Percentiles rank a stretch among this genome's conserved stretches.
Evolutionary conservation across 148 eudicot genomes (phyloP).

Genomic region (Rheum nobile): DNA sequence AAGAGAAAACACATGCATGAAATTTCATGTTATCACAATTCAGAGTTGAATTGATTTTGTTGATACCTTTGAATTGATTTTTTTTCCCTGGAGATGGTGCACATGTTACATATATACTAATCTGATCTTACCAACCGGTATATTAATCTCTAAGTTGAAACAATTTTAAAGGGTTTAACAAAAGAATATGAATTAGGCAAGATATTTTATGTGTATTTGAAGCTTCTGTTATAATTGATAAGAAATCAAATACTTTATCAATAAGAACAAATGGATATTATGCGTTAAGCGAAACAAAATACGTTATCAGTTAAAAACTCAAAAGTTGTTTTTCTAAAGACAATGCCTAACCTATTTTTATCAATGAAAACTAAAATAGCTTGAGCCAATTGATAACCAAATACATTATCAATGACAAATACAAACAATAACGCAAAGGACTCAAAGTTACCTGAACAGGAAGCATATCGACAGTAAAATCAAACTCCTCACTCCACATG

Average conservation of each 20-base stretch:
- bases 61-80: neutral
- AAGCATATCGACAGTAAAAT: conserved; percentile 68
- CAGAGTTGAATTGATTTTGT: neutral
- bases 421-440: neutral
- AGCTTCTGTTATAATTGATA: too few relatives aligned
- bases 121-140: too few relatives aligned
- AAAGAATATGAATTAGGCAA: neutral
- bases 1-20: neutral
- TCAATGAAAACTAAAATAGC: too few relatives aligned
- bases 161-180: too few relatives aligned
- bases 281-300: too few relatives aligned
- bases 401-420: neutral
- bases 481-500: conserved; percentile 97
- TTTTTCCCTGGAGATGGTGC: neutral
- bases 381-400: neutral
- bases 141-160: neutral
- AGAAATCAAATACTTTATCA: neutral
- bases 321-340: neutral
- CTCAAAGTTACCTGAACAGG: conserved; percentile 57
- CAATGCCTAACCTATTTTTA: neutral
- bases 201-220: too few relatives aligned
- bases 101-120: neutral
- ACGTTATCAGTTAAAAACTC: neutral
- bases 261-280: too few relatives aligned
- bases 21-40: neutral